Evolutionary conservation across 768 basidiomycete genomes (phyloP).

Genomic region (Rhodotorula toruloides): DNA sequence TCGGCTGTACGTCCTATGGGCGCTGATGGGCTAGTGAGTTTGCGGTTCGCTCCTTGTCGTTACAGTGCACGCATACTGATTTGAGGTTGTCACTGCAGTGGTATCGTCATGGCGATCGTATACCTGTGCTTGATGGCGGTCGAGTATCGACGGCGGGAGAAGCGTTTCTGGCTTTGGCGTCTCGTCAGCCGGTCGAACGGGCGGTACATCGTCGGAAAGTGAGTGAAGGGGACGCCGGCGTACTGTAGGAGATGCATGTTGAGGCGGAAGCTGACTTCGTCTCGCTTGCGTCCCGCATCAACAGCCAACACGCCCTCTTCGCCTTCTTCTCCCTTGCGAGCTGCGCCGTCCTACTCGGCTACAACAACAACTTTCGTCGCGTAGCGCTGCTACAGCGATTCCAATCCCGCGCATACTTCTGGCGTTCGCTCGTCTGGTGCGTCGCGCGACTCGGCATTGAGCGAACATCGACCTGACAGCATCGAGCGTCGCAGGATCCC

Average conservation of each 20-base stretch:
- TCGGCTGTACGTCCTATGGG: background rate
- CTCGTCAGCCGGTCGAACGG: conserved; percentile 3
- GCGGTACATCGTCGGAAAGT: conserved; percentile 15
- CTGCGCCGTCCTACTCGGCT: conserved; percentile 12
- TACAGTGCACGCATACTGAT: background rate
- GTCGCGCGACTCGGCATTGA: background rate
- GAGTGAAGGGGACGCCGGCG: background rate
- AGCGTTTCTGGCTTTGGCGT: conserved; percentile 7
- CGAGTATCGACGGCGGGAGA: conserved; percentile 8
- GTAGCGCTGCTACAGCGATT: background rate
- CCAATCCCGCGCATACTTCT: conserved; percentile 5
- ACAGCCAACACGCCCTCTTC: conserved; percentile 25
- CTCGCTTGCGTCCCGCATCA: no score
- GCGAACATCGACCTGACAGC: background rate
- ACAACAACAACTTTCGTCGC: background rate
- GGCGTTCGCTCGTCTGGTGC: conserved; percentile 7
- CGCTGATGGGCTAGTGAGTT: conserved; percentile 6
- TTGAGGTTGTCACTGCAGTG: background rate
- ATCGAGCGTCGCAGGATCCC: background rate
- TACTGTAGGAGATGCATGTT: background rate
- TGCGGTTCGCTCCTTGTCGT: background rate
- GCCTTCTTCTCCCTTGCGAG: conserved; percentile 5
- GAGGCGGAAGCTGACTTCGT: background rate
- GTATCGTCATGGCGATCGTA: background rate
- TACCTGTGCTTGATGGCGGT: background rate